These are phyloP conservation scores for Monosporozyma solicola DNA, from an alignment of 805 yeast genomes.

Conservation along the genomic window DNA sequence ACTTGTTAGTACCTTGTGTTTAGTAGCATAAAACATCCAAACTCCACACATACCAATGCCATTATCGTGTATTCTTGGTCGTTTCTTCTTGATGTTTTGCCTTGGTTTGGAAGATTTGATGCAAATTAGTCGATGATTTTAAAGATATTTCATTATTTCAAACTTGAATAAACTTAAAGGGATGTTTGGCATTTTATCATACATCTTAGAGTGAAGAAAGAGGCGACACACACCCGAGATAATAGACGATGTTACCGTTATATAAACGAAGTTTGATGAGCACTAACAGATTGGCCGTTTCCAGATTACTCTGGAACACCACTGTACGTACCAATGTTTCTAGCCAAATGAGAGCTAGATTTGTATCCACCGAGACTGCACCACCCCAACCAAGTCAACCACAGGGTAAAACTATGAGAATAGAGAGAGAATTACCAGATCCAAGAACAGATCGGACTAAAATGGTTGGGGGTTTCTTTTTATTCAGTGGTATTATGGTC, in stretches of 20 bases:
- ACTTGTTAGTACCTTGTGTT: neutral
- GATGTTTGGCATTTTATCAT: neutral
- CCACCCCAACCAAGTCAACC: neutral
- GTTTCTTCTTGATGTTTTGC: too few species aligned
- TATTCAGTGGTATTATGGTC: slow-evolving; percentile 47
- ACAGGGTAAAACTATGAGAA: slow-evolving; percentile 40
- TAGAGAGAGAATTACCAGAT: slow-evolving; percentile 77
- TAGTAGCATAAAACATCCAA: neutral
- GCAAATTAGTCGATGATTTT: neutral
- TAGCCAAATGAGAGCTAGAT: neutral
- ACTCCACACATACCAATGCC: neutral
- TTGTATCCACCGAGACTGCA: neutral
- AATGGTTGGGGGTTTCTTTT: slow-evolving; percentile 45
- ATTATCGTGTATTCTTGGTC: neutral
- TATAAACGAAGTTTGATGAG: neutral
- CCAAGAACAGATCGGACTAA: slow-evolving; percentile 49
- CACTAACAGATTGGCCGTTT: neutral
- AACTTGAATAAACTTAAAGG: too few species aligned
- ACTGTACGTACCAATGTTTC: neutral
- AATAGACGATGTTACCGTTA: neutral
- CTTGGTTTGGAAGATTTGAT: neutral
- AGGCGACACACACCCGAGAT: neutral
- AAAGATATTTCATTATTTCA: neutral
- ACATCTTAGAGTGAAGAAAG: neutral
- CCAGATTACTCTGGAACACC: neutral